Conservation (phyloP, 1,139 yeast species). For the Candida sp. region DNA sequence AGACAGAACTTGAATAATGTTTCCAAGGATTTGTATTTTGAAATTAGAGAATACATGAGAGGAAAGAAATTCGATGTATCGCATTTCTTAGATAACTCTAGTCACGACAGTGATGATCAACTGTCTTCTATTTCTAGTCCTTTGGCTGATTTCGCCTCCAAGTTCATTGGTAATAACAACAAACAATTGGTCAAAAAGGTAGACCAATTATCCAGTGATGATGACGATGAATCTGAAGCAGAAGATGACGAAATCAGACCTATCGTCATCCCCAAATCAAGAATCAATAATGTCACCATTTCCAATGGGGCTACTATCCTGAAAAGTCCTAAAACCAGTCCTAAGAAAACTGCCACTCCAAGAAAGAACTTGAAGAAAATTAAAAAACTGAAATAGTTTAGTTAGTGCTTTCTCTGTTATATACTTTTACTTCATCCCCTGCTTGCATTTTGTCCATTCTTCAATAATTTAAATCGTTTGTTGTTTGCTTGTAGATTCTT, state of each 20-base stretch:
- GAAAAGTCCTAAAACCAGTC: neutral
- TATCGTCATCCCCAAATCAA: conserved; percentile 5
- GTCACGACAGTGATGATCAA: conserved; percentile 22
- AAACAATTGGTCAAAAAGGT: conserved; percentile 46
- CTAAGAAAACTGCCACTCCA: neutral
- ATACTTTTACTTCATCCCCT: neutral
- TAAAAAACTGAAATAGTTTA: neutral
- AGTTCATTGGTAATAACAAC: conserved; percentile 54
- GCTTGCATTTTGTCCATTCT: neutral
- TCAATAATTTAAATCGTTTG: too few relatives aligned
- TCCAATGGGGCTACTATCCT: neutral
- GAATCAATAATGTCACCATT: neutral
- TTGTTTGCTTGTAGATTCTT: too few relatives aligned
- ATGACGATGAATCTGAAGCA: too few relatives aligned
- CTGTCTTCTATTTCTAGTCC: conserved; percentile 42
- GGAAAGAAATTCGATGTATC: conserved; percentile 45
- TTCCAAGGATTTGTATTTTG: conserved; percentile 79
- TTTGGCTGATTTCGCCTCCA: conserved; percentile 58
- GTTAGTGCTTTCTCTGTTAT: neutral
- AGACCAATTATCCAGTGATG: conserved; percentile 9
- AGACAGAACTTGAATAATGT: conserved; percentile 68
- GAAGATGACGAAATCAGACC: conserved; percentile 14
- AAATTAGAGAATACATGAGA: conserved; percentile 71
- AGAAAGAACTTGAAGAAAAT: conserved; percentile 1
- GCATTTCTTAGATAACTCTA: conserved; percentile 22